A percentile compares a stretch with the other conserved stretches of the same genome.
Conservation (phyloP, 805 yeast genomes). For the Zygosaccharomyces gambellarensis region DNA sequence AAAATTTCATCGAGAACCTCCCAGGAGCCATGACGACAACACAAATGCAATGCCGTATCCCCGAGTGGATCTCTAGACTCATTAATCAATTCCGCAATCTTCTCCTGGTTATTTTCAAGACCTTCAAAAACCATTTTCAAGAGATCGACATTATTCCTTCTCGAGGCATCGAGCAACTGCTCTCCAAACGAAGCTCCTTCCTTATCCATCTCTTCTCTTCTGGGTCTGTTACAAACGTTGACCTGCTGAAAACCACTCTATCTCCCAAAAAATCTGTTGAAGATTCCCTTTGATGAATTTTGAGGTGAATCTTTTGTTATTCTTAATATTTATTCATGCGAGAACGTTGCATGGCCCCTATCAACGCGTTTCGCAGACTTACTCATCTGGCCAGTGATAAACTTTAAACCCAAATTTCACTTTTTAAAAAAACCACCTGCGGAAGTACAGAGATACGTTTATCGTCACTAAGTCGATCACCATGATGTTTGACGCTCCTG, state of each 20-base stretch:
- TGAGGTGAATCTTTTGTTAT: not conserved
- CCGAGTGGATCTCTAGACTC: constrained; percentile 69
- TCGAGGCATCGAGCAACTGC: constrained; percentile 79
- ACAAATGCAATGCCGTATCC: constrained; percentile 75
- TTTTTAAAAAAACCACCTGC: not conserved
- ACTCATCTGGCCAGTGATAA: not conserved
- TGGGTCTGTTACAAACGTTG: not conserved
- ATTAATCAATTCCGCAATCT: constrained; percentile 54
- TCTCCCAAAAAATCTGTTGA: not conserved
- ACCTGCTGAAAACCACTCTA: not conserved
- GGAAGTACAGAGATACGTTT: not conserved
- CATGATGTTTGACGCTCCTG: constrained; percentile 12
- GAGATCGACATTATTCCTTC: constrained; percentile 82
- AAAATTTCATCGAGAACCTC: constrained; percentile 77
- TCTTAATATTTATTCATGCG: not conserved
- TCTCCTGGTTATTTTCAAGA: constrained; percentile 32
- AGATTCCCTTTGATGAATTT: not conserved
- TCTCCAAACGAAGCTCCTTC: constrained; percentile 76
- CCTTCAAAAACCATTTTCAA: constrained; percentile 51
- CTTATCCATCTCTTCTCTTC: constrained; percentile 14
- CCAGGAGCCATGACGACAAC: constrained; percentile 77
- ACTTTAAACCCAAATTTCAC: not conserved
- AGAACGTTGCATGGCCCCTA: constrained; percentile 3
- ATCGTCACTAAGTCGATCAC: not conserved
- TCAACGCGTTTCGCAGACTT: constrained; percentile 3